Base-by-base conservation (phyloP, 495 filamentous ascomycete genomes). In the Lasiosphaeris hirsuta region DNA sequence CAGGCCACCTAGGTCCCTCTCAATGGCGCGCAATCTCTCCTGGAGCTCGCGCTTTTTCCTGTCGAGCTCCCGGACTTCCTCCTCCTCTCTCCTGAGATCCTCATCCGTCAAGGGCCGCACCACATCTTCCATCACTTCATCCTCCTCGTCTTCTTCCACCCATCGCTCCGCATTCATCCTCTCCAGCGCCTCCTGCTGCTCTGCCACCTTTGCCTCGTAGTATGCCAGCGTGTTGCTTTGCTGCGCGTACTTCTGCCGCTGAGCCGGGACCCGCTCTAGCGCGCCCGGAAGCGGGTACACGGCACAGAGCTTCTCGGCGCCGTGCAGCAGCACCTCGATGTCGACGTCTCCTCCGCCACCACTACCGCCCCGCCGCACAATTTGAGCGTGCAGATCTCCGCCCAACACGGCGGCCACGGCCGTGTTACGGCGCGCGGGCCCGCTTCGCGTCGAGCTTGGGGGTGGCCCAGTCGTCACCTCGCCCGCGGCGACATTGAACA, bases 341-440 rank as follows among this genome's bases (percentile, higher is more conserved):
- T 97, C 90, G 7, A 97, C 78, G 38, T 96, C 91, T 56, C 87
- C 68, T 40, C 77, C 78, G 45, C 69, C 75, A 47, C 65, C 79
- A 35, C 66, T 60, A 8, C 71, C 61, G 66, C 83, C 71, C 62
- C 80, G 76, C 67, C 85, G 77, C 39, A 83, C 74, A 19, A 97
- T 90, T 68, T 88, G 84, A 46, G 91, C 86, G 69, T 93, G 89
- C 68, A 97, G 83, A 60, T 96, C 89, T 1, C 85, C 84, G 7
- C 94, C 94, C 14, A 98, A 68, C 0, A 97, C 91, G 9, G 90
- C 88, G 9, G 93, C 90, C 11, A 97, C 92, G 2, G 92, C 92
- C 6, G 90, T 94, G 63, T 90, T 88, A 54, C 86, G 82, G 63
- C 83, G 78, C 13, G 86, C 55, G 13, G 63, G 57, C 11, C 63